These are phyloP conservation scores for Secale cereale DNA, from an alignment of 176 grass and related monocot genomes.

Conservation along the genomic window DNA sequence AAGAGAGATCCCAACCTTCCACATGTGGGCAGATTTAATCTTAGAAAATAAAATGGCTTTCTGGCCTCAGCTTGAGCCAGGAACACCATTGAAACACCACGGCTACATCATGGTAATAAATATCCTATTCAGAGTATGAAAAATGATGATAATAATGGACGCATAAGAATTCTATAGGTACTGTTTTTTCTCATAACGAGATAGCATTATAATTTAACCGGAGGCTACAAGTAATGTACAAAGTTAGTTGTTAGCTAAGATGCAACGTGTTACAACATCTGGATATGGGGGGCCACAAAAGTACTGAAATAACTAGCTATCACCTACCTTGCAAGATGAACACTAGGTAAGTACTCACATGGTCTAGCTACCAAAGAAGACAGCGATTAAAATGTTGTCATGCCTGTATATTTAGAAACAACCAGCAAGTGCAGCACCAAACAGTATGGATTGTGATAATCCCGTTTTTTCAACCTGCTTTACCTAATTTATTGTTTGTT, in stretches of 20 bases:
- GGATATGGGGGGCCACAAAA: neutral
- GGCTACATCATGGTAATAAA: neutral
- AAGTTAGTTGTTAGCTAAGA: neutral
- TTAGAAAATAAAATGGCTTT: neutral
- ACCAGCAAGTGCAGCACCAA: neutral
- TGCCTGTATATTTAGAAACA: neutral
- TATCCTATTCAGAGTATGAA: neutral
- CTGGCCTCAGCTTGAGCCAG: neutral
- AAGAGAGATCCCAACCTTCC: neutral
- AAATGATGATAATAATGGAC: neutral
- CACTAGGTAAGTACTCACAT: neutral
- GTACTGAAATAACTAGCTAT: neutral
- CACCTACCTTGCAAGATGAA: slow-evolving; percentile 3
- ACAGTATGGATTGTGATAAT: neutral
- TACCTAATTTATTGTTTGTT: neutral
- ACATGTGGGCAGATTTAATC: neutral
- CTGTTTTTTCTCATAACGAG: neutral
- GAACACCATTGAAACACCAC: neutral
- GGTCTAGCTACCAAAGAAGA: slow-evolving; percentile 13
- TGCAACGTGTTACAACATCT: neutral
- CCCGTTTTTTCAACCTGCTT: neutral
- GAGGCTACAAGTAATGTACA: neutral
- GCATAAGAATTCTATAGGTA: neutral
- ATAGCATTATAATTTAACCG: neutral
- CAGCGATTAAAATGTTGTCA: neutral